Percentiles rank a stretch among this genome's conserved stretches.
phyloP scores from a whole-genome alignment of 2,329 filamentous ascomycete genomes.

The Neofusicoccum sp. region DNA sequence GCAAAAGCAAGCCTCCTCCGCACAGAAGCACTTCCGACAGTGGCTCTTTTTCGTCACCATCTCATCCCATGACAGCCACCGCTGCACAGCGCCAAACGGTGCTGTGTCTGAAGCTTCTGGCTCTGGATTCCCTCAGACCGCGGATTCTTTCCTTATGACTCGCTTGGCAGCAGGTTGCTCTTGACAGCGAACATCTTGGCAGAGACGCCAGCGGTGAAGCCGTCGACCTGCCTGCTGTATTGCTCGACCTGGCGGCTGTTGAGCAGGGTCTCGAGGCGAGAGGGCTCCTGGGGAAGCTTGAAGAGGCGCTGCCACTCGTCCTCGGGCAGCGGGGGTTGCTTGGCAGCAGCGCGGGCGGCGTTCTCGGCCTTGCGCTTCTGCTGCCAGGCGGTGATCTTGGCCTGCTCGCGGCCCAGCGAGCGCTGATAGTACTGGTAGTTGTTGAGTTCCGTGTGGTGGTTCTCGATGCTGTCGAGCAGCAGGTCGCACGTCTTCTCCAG shows the following conservation, averaged over 20 bases:
- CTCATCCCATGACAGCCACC: background rate
- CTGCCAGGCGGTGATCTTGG: slow-evolving; percentile 97
- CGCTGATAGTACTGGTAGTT: slow-evolving; percentile 99
- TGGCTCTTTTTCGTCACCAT: background rate
- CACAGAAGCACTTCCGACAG: background rate
- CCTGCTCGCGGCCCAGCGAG: slow-evolving; percentile 88
- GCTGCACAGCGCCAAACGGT: background rate
- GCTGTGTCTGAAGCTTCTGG: background rate
- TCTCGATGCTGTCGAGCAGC: slow-evolving; percentile 93
- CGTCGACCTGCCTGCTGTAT: slow-evolving; percentile 95
- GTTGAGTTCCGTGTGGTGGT: slow-evolving; percentile 97
- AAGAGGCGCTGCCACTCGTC: slow-evolving; percentile 98
- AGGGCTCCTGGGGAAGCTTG: slow-evolving; percentile 95
- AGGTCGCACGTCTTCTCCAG: slow-evolving; percentile 98
- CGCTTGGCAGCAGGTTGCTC: slow-evolving; percentile 64
- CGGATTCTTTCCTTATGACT: slow-evolving; percentile 29
- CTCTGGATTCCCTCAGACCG: background rate
- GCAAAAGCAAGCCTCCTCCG: slow-evolving; percentile 9
- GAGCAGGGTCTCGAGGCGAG: slow-evolving; percentile 87
- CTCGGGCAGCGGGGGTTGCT: slow-evolving; percentile 87
- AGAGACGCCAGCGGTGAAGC: slow-evolving; percentile 87
- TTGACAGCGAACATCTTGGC: slow-evolving; percentile 98
- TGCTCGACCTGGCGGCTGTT: slow-evolving; percentile 97
- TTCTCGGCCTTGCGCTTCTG: slow-evolving; percentile 97
- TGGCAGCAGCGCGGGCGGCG: slow-evolving; percentile 77